phyloP scores from a whole-genome alignment of 148 eudicot species.

The Selenicereus undatus region DNA sequence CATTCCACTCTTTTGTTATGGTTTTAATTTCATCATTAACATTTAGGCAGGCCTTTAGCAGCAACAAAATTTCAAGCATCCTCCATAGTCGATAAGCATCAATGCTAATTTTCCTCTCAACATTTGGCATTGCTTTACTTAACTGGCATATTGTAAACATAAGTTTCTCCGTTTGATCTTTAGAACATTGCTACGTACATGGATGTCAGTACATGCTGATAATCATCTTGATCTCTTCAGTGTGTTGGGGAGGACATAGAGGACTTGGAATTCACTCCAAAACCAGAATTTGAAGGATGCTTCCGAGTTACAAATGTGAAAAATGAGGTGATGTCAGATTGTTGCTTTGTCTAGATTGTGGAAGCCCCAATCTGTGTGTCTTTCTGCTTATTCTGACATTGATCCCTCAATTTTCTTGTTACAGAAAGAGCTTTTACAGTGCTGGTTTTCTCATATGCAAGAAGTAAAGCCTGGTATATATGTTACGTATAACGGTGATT shows the following conservation, averaged over 20 bases:
- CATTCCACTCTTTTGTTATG: not conserved
- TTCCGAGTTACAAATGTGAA: conserved; percentile 83
- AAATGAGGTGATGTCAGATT: conserved; percentile 58
- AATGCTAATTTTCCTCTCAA: not conserved
- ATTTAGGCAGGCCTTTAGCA: not conserved
- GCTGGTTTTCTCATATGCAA: conserved; percentile 93
- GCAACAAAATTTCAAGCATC: not conserved
- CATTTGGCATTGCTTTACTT: not conserved
- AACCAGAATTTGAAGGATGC: conserved; percentile 92
- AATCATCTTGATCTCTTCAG: conserved; percentile 35
- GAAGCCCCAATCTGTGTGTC: not conserved
- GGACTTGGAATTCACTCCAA: conserved; percentile 93
- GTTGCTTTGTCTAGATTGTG: conserved; percentile 3
- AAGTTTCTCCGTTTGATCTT: not conserved
- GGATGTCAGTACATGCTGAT: conserved; percentile 8
- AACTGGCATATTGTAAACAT: not conserved
- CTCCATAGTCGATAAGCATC: not conserved
- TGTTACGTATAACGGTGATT: conserved; percentile 99
- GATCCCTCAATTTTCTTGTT: conserved; percentile 22
- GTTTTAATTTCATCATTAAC: not conserved
- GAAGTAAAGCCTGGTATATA: conserved; percentile 93
- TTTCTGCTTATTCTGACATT: conserved; percentile 11
- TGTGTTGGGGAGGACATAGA: conserved; percentile 97
- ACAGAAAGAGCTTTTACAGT: conserved; percentile 74
- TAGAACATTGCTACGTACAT: not conserved